Evolutionary conservation across 1,139 yeast species (phyloP).

Genomic region (Lipomyces yarrowii): DNA sequence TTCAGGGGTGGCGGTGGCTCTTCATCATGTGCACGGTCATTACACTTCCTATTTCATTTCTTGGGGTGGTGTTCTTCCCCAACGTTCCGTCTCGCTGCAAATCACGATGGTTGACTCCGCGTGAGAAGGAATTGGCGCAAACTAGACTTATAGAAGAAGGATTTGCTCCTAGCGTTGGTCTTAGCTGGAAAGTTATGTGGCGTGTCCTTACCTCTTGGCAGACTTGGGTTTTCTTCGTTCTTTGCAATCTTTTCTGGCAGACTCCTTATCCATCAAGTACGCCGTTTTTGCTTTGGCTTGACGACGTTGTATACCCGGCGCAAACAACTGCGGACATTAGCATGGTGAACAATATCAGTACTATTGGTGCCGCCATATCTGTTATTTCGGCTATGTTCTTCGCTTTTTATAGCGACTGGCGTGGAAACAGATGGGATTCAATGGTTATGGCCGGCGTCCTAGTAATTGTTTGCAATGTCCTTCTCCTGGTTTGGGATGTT

Average conservation of each 20-base stretch:
- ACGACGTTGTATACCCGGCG: conserved; percentile 53
- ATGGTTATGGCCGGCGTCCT: conserved; percentile 19
- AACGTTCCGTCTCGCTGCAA: conserved; percentile 57
- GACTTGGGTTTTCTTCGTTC: conserved; percentile 36
- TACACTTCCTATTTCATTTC: conserved; percentile 59
- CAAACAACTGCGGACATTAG: conserved; percentile 44
- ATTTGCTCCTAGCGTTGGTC: conserved; percentile 30
- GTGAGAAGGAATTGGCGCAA: conserved; percentile 66
- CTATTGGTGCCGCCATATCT: conserved; percentile 57
- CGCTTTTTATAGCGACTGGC: conserved; percentile 27
- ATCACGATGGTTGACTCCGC: conserved; percentile 48
- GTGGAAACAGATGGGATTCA: conserved; percentile 25
- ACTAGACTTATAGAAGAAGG: conserved; percentile 50
- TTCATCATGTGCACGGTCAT: conserved; percentile 67
- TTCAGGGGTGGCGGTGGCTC: conserved; percentile 68
- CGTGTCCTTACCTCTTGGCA: conserved; percentile 54
- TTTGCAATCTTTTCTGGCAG: conserved; percentile 46
- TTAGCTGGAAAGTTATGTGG: conserved; percentile 46
- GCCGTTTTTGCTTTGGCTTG: conserved; percentile 56
- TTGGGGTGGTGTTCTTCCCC: conserved; percentile 65
- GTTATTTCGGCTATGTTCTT: conserved; percentile 51
- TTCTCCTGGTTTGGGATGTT: conserved; percentile 21
- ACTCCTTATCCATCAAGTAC: conserved; percentile 61
- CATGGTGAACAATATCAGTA: conserved; percentile 48
- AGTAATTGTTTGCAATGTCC: conserved; percentile 21